phyloP scores from a whole-genome alignment of 1,284 basidiomycete species.

The Xerocomus amazonicus region DNA sequence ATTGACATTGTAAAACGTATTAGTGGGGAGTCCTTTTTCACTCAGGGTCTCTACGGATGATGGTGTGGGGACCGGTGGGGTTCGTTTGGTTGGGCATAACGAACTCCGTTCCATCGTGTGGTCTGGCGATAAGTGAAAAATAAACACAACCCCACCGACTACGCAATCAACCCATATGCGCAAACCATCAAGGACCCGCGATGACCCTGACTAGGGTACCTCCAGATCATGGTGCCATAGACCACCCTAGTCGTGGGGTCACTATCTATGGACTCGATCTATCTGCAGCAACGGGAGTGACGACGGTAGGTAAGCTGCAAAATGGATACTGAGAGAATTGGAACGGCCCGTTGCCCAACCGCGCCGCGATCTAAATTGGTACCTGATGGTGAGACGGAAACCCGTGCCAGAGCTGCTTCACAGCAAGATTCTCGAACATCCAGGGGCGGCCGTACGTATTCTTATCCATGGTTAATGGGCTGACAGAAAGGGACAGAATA shows the following conservation, averaged over 20 bases:
- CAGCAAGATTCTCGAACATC: slow-evolving; percentile 5
- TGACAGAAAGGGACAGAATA: slow-evolving; percentile 1
- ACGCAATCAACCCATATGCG: slow-evolving; percentile 10
- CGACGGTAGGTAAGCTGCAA: slow-evolving; percentile 17
- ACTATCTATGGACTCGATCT: slow-evolving; percentile 1
- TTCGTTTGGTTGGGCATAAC: slow-evolving; percentile 4
- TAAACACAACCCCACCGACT: slow-evolving; percentile 6
- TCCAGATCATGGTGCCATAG: slow-evolving; percentile 7
- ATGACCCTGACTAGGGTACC: slow-evolving; percentile 5
- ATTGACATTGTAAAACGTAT: slow-evolving; percentile 1
- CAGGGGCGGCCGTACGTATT: slow-evolving; percentile 5
- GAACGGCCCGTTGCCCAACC: slow-evolving; percentile 1
- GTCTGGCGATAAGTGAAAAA: slow-evolving; percentile 7
- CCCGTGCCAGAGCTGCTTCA: slow-evolving; percentile 3
- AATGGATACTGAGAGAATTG: slow-evolving; percentile 17
- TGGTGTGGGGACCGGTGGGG: neutral
- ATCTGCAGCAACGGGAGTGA: slow-evolving; percentile 8
- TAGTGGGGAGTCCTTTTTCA: neutral
- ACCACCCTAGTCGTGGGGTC: slow-evolving; percentile 1
- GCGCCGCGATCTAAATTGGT: slow-evolving; percentile 5
- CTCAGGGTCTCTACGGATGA: neutral
- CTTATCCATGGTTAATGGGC: slow-evolving; percentile 1
- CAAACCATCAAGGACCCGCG: slow-evolving; percentile 7
- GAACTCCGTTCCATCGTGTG: slow-evolving; percentile 1
- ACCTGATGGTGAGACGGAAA: slow-evolving; percentile 10